These are phyloP conservation scores for Primulina huaijiensis DNA, from an alignment of 257 asterid genomes.

Conservation along the genomic window DNA sequence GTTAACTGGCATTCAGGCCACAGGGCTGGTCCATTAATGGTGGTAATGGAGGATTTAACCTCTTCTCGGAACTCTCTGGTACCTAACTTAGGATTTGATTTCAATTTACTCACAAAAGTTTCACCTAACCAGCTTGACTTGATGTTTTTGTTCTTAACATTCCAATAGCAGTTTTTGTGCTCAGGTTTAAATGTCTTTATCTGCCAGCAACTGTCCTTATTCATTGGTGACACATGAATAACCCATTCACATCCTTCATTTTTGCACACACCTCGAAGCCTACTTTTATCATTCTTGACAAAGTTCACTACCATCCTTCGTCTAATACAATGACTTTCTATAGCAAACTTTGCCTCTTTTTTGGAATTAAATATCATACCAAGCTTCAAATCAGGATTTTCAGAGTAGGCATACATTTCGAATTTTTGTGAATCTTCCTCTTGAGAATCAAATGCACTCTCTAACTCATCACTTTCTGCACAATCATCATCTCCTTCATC, in stretches of 20 bases:
- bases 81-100: background rate
- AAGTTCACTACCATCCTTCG: background rate
- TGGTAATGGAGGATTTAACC: background rate
- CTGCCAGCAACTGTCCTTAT: background rate
- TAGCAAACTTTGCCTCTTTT: background rate
- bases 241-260: background rate
- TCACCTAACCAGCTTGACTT: background rate
- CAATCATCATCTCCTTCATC: no score
- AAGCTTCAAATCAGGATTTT: no score
- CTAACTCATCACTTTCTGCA: no score
- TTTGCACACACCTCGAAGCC: background rate
- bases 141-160: no score
- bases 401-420: accelerated
- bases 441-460: no score
- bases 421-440: no score
- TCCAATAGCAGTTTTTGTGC: background rate
- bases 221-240: background rate
- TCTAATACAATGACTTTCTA: background rate
- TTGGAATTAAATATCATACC: no score
- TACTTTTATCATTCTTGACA: background rate
- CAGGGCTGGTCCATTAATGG: background rate
- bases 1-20: background rate
- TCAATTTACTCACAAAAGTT: background rate
- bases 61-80: background rate
- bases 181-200: background rate